Evolutionary conservation across 2,329 filamentous ascomycete genomes (phyloP).

Genomic region (Aspergillus awamori): DNA sequence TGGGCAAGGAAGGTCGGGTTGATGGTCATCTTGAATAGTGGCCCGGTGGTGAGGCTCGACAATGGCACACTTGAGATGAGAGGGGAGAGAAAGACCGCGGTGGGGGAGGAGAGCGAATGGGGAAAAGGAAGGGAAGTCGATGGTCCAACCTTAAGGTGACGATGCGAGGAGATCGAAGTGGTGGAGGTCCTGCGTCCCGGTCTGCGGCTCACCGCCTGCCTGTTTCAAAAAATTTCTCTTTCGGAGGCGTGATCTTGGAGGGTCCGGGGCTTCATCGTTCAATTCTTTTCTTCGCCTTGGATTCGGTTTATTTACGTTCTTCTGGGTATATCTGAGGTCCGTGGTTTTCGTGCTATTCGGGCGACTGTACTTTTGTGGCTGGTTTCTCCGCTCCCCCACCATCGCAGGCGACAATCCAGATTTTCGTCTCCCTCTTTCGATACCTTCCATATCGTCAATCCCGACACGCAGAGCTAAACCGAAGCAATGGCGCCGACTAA

Average conservation of each 20-base stretch:
- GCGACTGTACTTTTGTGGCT: not conserved
- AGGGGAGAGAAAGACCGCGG: constrained; percentile 14
- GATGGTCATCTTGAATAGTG: constrained; percentile 69
- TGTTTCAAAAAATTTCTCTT: constrained; percentile 40
- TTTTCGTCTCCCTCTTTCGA: constrained; percentile 8
- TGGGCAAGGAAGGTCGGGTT: constrained; percentile 90
- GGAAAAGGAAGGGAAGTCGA: constrained; percentile 26
- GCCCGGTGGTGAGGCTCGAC: constrained; percentile 8
- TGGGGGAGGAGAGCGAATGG: constrained; percentile 9
- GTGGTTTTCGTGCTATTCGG: not conserved
- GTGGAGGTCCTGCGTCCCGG: constrained; percentile 4
- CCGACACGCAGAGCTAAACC: not conserved
- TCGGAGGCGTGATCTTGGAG: constrained; percentile 14
- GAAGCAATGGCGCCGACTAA: constrained; percentile 43
- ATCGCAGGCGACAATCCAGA: not conserved
- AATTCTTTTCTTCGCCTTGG: constrained; percentile 3
- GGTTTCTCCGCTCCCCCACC: not conserved
- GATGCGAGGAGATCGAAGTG: constrained; percentile 27
- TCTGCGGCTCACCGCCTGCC: constrained; percentile 41
- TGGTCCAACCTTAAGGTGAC: constrained; percentile 24
- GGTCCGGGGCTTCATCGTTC: not conserved
- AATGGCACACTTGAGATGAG: constrained; percentile 13
- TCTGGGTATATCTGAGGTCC: not conserved
- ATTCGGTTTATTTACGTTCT: not conserved
- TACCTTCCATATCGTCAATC: constrained; percentile 3